Conservation (phyloP, 2,329 filamentous ascomycete genomes). For the Aspergillus thermomutatus region DNA sequence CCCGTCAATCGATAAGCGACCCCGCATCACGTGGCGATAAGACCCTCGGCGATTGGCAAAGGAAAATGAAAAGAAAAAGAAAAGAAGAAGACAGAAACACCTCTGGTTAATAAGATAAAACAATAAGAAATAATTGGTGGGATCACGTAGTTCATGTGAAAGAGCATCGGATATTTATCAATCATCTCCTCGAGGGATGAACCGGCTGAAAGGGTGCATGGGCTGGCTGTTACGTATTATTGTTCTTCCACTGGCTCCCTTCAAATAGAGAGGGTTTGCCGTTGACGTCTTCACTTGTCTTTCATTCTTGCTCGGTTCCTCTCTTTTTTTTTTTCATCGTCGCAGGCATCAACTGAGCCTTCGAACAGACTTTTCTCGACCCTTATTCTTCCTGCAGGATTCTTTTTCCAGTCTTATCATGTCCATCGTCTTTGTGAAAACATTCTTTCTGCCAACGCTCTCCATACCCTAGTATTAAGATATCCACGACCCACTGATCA, state of each 20-base stretch:
- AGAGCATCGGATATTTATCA: too few species aligned
- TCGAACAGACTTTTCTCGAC: not conserved
- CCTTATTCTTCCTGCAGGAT: not conserved
- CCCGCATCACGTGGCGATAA: slow-evolving; percentile 22
- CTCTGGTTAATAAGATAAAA: too few species aligned
- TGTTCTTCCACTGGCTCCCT: not conserved
- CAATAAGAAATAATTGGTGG: too few species aligned
- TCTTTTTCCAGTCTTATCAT: slow-evolving; percentile 10
- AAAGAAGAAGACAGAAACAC: too few species aligned
- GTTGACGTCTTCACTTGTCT: slow-evolving; percentile 3
- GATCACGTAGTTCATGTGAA: not conserved
- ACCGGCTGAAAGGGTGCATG: not conserved
- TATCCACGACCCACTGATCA: not conserved
- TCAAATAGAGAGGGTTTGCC: not conserved
- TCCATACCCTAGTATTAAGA: slow-evolving; percentile 20
- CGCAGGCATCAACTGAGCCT: slow-evolving; percentile 5
- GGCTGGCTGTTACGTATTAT: not conserved
- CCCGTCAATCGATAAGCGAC: slow-evolving; percentile 12
- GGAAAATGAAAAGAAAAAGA: not conserved
- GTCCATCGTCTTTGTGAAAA: slow-evolving; percentile 15
- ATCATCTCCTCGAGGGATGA: too few species aligned
- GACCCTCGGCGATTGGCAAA: slow-evolving; percentile 4
- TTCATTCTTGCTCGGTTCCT: slow-evolving; percentile 9
- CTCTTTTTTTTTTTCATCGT: slow-evolving; percentile 6
- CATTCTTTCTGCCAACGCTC: slow-evolving; percentile 12